Evolutionary conservation across 2,329 filamentous ascomycete species (phyloP), one percentile per base, ranked within the genome.

Genomic region (Rutstroemia sp.): DNA sequence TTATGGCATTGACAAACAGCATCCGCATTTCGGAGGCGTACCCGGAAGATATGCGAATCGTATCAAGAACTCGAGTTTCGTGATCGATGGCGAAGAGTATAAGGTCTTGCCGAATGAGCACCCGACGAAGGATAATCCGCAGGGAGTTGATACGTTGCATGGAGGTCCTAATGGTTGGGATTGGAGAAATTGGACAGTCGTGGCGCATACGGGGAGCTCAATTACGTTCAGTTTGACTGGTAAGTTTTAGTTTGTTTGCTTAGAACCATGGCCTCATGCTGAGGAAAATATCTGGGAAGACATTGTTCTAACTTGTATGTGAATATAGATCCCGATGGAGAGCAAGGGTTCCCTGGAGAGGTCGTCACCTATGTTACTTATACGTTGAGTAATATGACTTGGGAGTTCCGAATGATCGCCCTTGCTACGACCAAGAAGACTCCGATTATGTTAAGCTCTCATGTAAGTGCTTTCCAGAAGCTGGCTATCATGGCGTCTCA

Each of bases 1-100:
- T 72, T 92, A 91, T 72, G 72, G 70, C 58, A 69, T 82, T 49
- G 85, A 89, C 70, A 72, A 72, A 58, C 74, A 79, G 59, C 87
- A 91, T 69, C 83, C 81, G 51, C 86, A 90, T 75, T 84, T 87
- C 62, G 88, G 86, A 57, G 76, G 83, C 64, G 82, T 92, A 0
- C 86, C 86, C 0, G 87, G 87, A 48, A 83, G 88, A 55, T 92
- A 92, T 68, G 88, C 88, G 57, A 92, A 92, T 71, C 84, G 88
- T 61, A 91, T 91, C 75, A 83, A 82, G 76, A 90, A 91, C 75
- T 84, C 81, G 70, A 85, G 79, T 5, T 89, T 89, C 66, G 77
- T 74, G 58, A 81, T 89, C 57, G 86, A 88, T 62, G 85, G 83
- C 52, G 71, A 73, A 54, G 73, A 70, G 3, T 88, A 81, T 70